Conservation (phyloP, 1,139 yeast genomes). For the Torulaspora pretoriensis region DNA sequence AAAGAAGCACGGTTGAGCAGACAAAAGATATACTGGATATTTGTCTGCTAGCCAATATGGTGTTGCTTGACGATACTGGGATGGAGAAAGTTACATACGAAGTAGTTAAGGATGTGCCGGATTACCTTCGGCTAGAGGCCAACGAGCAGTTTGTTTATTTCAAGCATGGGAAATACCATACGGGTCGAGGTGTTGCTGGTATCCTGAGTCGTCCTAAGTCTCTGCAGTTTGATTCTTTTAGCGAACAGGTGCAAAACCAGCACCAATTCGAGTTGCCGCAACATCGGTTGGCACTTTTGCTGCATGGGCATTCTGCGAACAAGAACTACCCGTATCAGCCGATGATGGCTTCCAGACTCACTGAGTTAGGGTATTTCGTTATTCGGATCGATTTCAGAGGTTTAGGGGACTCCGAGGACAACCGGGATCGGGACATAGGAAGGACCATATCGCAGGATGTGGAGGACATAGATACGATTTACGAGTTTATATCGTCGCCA, state of each 20-base stretch:
- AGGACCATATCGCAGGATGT: slow-evolving; percentile 60
- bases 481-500: slow-evolving; percentile 41
- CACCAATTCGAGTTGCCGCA: slow-evolving; percentile 34
- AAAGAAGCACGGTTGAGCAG: too few species aligned
- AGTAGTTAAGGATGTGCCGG: slow-evolving; percentile 15
- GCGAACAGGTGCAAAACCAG: slow-evolving; percentile 24
- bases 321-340: slow-evolving; percentile 74
- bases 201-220: slow-evolving; percentile 37
- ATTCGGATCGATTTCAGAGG: slow-evolving; percentile 82
- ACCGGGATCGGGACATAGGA: slow-evolving; percentile 43
- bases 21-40: too few species aligned
- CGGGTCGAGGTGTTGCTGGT: slow-evolving; percentile 35
- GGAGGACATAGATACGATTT: slow-evolving; percentile 58
- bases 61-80: slow-evolving; percentile 9
- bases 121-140: slow-evolving; percentile 13
- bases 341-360: slow-evolving; percentile 55
- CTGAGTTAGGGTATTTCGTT: slow-evolving; percentile 57
- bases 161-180: slow-evolving; percentile 23
- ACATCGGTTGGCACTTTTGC: slow-evolving; percentile 43
- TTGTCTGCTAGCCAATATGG: background rate
- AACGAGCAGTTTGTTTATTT: slow-evolving; percentile 24
- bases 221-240: slow-evolving; percentile 21
- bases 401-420: slow-evolving; percentile 72
- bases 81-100: slow-evolving; percentile 11
- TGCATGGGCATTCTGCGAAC: slow-evolving; percentile 85